Base-by-base conservation (phyloP, 176 grass and related monocot genomes). In the Lolium perenne region DNA sequence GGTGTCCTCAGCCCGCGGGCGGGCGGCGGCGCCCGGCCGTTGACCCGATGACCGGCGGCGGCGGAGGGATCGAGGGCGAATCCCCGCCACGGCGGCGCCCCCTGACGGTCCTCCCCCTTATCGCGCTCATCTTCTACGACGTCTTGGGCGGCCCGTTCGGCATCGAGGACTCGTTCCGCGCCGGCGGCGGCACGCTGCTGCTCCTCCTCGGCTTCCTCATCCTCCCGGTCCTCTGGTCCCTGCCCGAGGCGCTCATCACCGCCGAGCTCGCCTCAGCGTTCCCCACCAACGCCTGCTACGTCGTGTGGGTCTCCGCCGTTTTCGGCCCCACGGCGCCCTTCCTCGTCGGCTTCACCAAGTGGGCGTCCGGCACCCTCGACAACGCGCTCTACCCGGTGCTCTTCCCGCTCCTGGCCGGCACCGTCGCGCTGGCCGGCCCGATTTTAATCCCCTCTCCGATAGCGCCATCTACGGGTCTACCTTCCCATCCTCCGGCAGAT, bases 61-160 rank as follows among this genome's bases (percentile, higher is more conserved):
- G 54, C 29, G 21, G 48, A 15, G 25, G 32, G 69, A 55, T 15
- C 49, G 57, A 80, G 1, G 16, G 59, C 0, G n/a, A 29, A 7
- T 5, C 88, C 1, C 20, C 84, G 15, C 6, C 49, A 7, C 40
- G 56, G 50, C 35, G 69, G 46, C 89, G 85, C 22, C 89, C 83
- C 5, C 91, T 98, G 13, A 85, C 91, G 49, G 79, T 98, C 41
- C 91, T 98, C 69, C 93, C 96, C 12, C 84, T 98, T 0, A 59
- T 98, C 23, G 96, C 96, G 16, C 96, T 98, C 78, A 98, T 98
- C 84, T 98, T 98, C 90, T 98, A 95, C 91, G 92, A 98, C 63
- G 93, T 98, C 32, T 98, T 90, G 13, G 96, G 96, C 17, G 96
- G 96, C 0, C 96, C 96, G 18, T 98, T 95, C 86, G 96, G 96